Base-by-base conservation (phyloP, 768 basidiomycete species). In the Russula compacta region DNA sequence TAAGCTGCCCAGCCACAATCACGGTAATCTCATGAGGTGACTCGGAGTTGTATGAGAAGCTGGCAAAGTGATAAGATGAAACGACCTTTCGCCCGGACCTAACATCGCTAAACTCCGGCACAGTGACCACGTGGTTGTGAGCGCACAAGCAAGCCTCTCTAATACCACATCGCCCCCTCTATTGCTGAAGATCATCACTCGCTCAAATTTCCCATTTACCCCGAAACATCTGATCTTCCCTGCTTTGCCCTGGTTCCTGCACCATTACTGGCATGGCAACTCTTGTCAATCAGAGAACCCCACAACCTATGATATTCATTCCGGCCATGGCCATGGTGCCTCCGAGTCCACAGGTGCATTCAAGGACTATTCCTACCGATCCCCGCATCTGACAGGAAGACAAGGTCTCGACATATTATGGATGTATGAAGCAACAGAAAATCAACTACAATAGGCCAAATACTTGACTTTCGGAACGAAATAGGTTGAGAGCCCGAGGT, bases 221-320 rank as follows among this genome's bases (percentile, higher is more conserved):
- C 21, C 47, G 15, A 40, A 39, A 24, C 39, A 15, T 49, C 15
- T 61, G 48, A 50, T 60, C 49, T 24, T 56, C 60, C 14, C 52
- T 50, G 19, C 40, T 47, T 35, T 36, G 11, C 52, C 46, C 48
- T 29, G n/a, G 60, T 51, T 36, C 49, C 54, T 61, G 59, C 53
- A n/a, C 11, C 47, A 47, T 24, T 44, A 21, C 44, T 38, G 8
- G 38, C 6, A 43, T 44, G 19, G 21, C 21, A 39, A 17, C 24
- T 53, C 52, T 1, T 48, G 36, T 48, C 46, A 57, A 48, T 39
- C 38, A 32, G 32, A 2, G 15, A 17, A 15, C 35, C 36, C 38
- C 56, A 38, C 21, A 12, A 9, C 53, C 6, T 6, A 14, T n/a
- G 24, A 12, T 2, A 33, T 35, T 35, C 1, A 33, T 11, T 6